Conservation (phyloP, 2,329 filamentous ascomycete genomes). For the Fusarium goolgardi region DNA sequence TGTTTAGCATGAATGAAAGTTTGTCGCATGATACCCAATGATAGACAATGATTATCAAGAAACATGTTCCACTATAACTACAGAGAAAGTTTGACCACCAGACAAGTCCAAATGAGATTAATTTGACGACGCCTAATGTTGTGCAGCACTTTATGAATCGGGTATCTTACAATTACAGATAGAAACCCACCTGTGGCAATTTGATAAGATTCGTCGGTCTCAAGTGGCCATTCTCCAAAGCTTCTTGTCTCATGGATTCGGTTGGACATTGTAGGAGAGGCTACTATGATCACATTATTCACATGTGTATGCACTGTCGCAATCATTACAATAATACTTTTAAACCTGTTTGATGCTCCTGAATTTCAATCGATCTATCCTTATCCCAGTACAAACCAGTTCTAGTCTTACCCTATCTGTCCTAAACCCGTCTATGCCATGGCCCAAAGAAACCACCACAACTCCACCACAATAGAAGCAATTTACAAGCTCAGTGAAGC, state of each 20-base stretch:
- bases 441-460: fast-evolving
- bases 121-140: too few relatives aligned
- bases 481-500: background rate
- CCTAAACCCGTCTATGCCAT: background rate
- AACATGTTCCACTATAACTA: background rate
- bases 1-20: background rate
- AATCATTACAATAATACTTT: background rate
- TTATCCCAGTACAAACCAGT: too few relatives aligned
- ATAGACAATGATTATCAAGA: background rate
- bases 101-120: too few relatives aligned
- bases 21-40: conserved; percentile 1
- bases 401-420: background rate
- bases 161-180: background rate
- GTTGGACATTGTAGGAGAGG: too few relatives aligned
- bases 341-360: background rate
- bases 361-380: too few relatives aligned
- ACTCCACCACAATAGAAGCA: too few relatives aligned
- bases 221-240: too few relatives aligned
- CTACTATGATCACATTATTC: background rate
- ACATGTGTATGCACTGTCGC: background rate
- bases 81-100: too few relatives aligned
- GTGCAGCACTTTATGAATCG: too few relatives aligned
- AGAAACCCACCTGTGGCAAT: too few relatives aligned
- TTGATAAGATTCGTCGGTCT: too few relatives aligned
- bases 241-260: too few relatives aligned